Percentiles rank a stretch among this genome's conserved stretches.
These are phyloP conservation scores for Lodderomyces jiufengensis DNA, from an alignment of 1,139 yeast genomes.

Conservation along the genomic window DNA sequence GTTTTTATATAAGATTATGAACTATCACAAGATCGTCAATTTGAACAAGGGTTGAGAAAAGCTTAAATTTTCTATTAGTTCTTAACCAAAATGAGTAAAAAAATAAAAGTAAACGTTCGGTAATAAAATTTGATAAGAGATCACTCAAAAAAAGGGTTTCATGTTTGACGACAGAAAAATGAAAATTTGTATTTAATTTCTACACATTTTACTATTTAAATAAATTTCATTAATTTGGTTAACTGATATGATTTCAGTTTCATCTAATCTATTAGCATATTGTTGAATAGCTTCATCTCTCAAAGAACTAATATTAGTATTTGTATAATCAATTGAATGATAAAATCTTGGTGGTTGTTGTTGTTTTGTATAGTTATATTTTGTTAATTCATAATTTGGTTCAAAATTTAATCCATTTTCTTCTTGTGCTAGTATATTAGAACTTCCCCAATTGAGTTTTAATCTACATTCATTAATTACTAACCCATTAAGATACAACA, in stretches of 20 bases:
- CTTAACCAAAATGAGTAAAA: too few relatives aligned
- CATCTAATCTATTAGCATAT: conserved; percentile 15
- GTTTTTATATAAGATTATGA: too few relatives aligned
- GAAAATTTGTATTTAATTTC: too few relatives aligned
- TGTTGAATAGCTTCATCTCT: conserved; percentile 12
- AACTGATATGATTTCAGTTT: conserved; percentile 19
- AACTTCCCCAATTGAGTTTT: conserved; percentile 33
- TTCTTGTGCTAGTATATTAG: conserved; percentile 2
- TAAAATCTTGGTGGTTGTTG: conserved; percentile 19
- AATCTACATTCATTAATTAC: conserved; percentile 29
- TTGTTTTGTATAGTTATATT: conserved; percentile 14
- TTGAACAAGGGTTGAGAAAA: too few relatives aligned
- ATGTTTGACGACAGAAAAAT: too few relatives aligned
- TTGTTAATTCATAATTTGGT: conserved; percentile 8
- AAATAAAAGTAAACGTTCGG: too few relatives aligned
- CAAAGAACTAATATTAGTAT: conserved; percentile 19
- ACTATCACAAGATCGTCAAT: too few relatives aligned
- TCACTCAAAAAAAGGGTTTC: too few relatives aligned
- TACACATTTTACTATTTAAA: conserved; percentile 14
- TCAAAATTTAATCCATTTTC: conserved; percentile 10
- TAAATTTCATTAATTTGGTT: conserved; percentile 18
- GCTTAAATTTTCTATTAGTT: too few relatives aligned
- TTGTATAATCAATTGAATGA: conserved; percentile 14
- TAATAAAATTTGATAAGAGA: too few relatives aligned
- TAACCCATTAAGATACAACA: conserved; percentile 30